phyloP scores from a whole-genome alignment of 1,284 basidiomycete species.

The Chiua sp. region DNA sequence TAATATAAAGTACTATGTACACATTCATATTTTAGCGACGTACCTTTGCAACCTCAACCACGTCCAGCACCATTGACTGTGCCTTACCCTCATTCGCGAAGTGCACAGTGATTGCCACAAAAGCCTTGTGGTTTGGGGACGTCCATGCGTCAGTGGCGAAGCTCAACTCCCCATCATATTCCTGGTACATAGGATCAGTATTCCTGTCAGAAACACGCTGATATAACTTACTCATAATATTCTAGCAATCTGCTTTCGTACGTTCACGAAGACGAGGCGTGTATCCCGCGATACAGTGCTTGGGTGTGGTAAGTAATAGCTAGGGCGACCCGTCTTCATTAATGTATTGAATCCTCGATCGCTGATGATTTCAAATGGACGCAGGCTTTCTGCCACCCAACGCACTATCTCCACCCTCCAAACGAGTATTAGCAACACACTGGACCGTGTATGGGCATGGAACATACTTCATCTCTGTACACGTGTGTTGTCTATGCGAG shows the following conservation, averaged over 20 bases:
- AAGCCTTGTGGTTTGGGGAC: not conserved
- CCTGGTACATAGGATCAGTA: not conserved
- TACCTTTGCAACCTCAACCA: not conserved
- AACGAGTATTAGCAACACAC: not conserved
- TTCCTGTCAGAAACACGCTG: not conserved
- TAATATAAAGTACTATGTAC: no score
- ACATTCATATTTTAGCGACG: no score
- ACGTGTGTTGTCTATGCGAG: not conserved
- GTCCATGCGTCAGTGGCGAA: not conserved
- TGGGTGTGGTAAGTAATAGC: not conserved
- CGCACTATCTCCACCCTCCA: not conserved
- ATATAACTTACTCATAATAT: not conserved
- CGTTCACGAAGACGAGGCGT: not conserved
- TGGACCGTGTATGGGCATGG: not conserved
- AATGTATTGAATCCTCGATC: not conserved
- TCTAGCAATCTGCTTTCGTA: not conserved
- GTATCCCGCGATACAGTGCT: not conserved
- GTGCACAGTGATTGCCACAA: not conserved
- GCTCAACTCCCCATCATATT: not conserved
- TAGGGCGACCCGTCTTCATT: not conserved
- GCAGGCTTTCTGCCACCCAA: not conserved
- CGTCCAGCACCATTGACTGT: not conserved
- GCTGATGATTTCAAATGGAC: not conserved
- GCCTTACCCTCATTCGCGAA: not conserved
- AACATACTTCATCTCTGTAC: not conserved